phyloP scores from a whole-genome alignment of 2,329 filamentous ascomycete genomes.

The Phaeophleospora eucalypticola region DNA sequence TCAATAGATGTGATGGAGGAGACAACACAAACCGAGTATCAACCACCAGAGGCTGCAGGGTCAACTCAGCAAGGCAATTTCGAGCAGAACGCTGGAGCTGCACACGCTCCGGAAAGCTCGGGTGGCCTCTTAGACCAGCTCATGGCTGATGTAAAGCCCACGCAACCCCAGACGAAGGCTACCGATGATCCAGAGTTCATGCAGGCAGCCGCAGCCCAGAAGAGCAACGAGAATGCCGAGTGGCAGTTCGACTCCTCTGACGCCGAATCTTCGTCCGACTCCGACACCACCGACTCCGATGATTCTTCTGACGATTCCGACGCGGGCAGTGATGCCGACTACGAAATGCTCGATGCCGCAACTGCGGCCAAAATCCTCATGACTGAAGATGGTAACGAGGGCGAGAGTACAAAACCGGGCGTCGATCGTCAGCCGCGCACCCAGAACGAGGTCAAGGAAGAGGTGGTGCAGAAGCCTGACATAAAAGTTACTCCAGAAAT shows the following conservation, averaged over 20 bases:
- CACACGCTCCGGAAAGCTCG: no score
- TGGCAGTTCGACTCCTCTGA: slow-evolving; percentile 69
- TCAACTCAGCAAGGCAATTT: no score
- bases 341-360: slow-evolving; percentile 71
- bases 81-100: not conserved
- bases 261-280: slow-evolving; percentile 58
- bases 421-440: slow-evolving; percentile 59
- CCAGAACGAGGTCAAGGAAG: slow-evolving; percentile 68
- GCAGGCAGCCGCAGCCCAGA: slow-evolving; percentile 42
- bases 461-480: slow-evolving; percentile 60
- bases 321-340: slow-evolving; percentile 53
- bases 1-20: slow-evolving; percentile 11
- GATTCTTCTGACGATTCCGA: slow-evolving; percentile 49
- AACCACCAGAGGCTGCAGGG: slow-evolving; percentile 2
- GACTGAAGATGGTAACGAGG: slow-evolving; percentile 75
- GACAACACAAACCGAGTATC: slow-evolving; percentile 14
- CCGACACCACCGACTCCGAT: slow-evolving; percentile 33
- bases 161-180: slow-evolving; percentile 21
- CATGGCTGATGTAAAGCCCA: slow-evolving; percentile 8
- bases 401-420: slow-evolving; percentile 48
- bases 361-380: slow-evolving; percentile 83
- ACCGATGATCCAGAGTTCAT: slow-evolving; percentile 41
- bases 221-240: slow-evolving; percentile 60
- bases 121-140: slow-evolving; percentile 2
- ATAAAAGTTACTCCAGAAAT: slow-evolving; percentile 73